These are phyloP conservation scores for Magnolia officinalis DNA, from an alignment of 164 flowering plant genomes.

Conservation along the genomic window DNA sequence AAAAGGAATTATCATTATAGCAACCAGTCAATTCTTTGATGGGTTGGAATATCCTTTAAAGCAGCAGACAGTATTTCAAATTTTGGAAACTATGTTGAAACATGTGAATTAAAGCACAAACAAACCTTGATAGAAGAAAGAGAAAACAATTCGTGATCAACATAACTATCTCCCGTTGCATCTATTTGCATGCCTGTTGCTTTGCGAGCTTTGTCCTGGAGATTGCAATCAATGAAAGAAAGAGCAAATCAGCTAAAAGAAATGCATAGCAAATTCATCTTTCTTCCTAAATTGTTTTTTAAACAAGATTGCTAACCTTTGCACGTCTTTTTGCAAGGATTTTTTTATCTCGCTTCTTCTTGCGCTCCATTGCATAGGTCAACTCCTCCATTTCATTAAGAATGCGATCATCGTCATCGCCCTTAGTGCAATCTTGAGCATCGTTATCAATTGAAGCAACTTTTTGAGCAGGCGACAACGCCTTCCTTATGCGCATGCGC, in stretches of 20 bases:
- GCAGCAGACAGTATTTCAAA: background rate
- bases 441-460: conserved; percentile 24
- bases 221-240: conserved; percentile 4
- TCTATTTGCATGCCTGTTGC: conserved; percentile 77
- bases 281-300: background rate
- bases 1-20: too few species aligned
- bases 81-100: too few species aligned
- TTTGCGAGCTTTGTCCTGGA: conserved; percentile 85
- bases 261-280: background rate
- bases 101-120: background rate
- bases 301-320: conserved; percentile 47
- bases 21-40: background rate
- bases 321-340: conserved; percentile 64
- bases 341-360: conserved; percentile 75
- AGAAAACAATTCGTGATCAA: conserved; percentile 79
- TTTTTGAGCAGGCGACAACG: conserved; percentile 49
- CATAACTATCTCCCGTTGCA: conserved; percentile 71
- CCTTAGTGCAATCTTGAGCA: conserved; percentile 29
- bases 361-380: conserved; percentile 69
- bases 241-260: background rate
- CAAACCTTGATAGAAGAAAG: conserved; percentile 83
- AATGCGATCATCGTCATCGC: conserved; percentile 69
- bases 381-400: conserved; percentile 93
- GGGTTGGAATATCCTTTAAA: background rate
- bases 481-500: conserved; percentile 79